Percentiles rank a stretch among this genome's conserved stretches.
Conservation (phyloP, 495 filamentous ascomycete genomes). For the Tuber brumale region DNA sequence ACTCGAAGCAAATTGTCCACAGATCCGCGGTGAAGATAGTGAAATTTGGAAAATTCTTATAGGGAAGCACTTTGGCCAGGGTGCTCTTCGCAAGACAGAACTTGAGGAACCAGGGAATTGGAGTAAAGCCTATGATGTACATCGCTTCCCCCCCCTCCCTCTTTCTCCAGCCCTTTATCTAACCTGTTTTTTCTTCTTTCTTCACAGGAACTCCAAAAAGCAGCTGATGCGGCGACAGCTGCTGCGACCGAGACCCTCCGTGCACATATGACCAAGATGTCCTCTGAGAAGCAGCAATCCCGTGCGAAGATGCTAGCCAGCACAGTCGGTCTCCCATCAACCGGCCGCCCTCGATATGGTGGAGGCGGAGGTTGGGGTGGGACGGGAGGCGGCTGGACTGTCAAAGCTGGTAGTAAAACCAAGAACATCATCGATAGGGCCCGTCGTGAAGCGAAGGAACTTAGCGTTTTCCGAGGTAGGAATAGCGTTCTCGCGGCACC, state of each 20-base stretch:
- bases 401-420: constrained; percentile 37
- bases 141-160: background rate
- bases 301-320: constrained; percentile 26
- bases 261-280: constrained; percentile 26
- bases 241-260: constrained; percentile 24
- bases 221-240: constrained; percentile 13
- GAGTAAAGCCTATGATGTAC: constrained; percentile 56
- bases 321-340: constrained; percentile 24
- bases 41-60: constrained; percentile 67
- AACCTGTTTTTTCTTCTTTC: background rate
- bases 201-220: constrained; percentile 21
- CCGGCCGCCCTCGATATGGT: constrained; percentile 9
- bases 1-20: constrained; percentile 61
- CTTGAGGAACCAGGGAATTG: constrained; percentile 56
- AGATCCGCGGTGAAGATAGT: constrained; percentile 53
- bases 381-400: constrained; percentile 20
- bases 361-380: constrained; percentile 34
- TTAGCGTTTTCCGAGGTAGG: constrained; percentile 26
- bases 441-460: constrained; percentile 35
- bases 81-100: constrained; percentile 49
- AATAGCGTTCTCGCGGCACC: constrained; percentile 33
- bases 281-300: constrained; percentile 22
- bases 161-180: background rate
- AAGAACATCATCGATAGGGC: constrained; percentile 39
- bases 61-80: constrained; percentile 56